Evolutionary conservation across 306 rosid genomes (phyloP).

Genomic region (Cotoneaster glaucophyllus): DNA sequence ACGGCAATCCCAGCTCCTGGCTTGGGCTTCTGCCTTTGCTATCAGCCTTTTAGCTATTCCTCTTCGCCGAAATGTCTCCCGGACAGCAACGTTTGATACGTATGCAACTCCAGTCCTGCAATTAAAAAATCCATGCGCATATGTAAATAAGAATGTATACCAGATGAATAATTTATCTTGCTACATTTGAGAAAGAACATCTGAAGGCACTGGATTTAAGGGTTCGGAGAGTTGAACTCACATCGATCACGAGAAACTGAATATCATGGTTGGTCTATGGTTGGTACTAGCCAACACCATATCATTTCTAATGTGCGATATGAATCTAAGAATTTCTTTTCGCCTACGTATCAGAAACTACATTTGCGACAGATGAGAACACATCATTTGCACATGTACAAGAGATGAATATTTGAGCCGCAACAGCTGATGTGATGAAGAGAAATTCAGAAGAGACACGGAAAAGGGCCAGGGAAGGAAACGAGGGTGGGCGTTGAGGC

Average conservation of each 20-base stretch:
- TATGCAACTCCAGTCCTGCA: slow-evolving; percentile 93
- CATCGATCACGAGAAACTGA: background rate
- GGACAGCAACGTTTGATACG: slow-evolving; percentile 90
- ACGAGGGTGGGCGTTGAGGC: background rate
- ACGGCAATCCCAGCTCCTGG: slow-evolving; percentile 88
- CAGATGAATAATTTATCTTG: background rate
- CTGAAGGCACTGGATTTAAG: background rate
- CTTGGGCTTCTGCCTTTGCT: slow-evolving; percentile 81
- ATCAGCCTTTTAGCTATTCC: slow-evolving; percentile 82
- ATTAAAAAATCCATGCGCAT: background rate
- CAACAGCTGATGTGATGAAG: background rate
- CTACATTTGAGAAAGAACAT: background rate
- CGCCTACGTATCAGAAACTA: background rate
- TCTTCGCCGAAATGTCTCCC: slow-evolving; percentile 69
- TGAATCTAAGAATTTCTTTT: background rate
- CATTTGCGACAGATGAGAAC: background rate
- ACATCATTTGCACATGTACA: background rate
- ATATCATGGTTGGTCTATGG: background rate
- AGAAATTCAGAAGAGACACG: background rate
- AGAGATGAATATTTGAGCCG: background rate
- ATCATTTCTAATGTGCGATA: background rate
- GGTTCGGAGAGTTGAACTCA: background rate
- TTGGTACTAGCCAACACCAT: too few relatives aligned
- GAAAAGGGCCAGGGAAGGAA: background rate
- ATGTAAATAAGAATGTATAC: slow-evolving; percentile 3